These are phyloP conservation scores for Colletotrichum cuscutae DNA, from an alignment of 2,329 filamentous ascomycete species.

Conservation along the genomic window DNA sequence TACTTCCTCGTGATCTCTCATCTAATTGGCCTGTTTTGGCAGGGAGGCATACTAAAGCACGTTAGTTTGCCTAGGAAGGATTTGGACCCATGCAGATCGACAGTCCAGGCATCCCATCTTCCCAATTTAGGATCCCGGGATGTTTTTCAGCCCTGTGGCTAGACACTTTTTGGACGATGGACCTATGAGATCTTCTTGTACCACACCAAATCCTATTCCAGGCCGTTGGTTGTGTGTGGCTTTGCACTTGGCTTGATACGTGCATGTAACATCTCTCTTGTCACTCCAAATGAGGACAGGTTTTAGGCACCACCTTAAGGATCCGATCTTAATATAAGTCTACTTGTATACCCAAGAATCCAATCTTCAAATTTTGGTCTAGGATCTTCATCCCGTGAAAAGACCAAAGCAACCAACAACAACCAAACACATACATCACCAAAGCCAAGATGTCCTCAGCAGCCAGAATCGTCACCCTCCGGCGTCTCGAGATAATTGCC, in stretches of 20 bases:
- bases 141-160: background rate
- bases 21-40: background rate
- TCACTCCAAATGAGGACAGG: background rate
- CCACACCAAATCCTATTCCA: too few species aligned
- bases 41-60: background rate
- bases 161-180: background rate
- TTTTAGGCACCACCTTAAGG: background rate
- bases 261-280: background rate
- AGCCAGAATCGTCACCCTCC: constrained; percentile 8
- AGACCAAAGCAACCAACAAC: background rate
- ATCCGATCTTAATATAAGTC: background rate
- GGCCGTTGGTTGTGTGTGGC: background rate
- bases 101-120: background rate
- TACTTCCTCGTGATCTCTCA: background rate
- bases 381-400: background rate
- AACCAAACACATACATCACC: background rate
- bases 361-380: background rate
- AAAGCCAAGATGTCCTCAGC: background rate
- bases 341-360: background rate
- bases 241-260: background rate
- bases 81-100: background rate
- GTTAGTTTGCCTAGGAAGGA: background rate
- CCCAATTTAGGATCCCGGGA: background rate
- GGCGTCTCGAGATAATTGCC: constrained; percentile 39
- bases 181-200: background rate